Percentiles rank a stretch among this genome's conserved stretches.
These are phyloP conservation scores for Penicillium coprophilum DNA, from an alignment of 495 filamentous ascomycete genomes.

Conservation along the genomic window DNA sequence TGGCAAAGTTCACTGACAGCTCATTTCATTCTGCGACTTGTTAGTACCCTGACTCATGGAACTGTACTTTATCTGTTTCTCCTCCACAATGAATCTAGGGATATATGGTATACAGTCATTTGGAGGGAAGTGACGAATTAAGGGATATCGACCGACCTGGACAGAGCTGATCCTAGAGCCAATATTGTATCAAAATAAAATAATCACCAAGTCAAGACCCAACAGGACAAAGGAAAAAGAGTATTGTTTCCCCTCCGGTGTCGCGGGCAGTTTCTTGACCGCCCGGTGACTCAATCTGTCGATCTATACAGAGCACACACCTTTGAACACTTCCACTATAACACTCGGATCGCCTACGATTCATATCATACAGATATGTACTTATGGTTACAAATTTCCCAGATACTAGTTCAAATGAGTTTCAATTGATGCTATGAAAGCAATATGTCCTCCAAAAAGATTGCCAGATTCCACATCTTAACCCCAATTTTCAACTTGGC, in stretches of 20 bases:
- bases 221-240: neutral
- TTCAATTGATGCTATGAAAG: neutral
- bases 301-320: neutral
- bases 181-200: conserved; percentile 12
- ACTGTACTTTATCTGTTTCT: conserved; percentile 18
- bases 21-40: conserved; percentile 39
- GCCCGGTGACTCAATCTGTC: conserved; percentile 22
- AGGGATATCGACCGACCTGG: conserved; percentile 2
- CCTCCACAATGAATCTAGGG: conserved; percentile 24
- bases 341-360: neutral
- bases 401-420: neutral
- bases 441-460: neutral
- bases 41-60: conserved; percentile 17
- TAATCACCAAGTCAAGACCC: neutral
- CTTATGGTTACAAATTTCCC: neutral
- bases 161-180: conserved; percentile 12
- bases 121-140: neutral
- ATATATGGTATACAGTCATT: conserved; percentile 20
- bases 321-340: neutral
- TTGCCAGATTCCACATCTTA: neutral
- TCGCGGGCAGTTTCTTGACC: conserved; percentile 34
- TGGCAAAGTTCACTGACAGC: conserved; percentile 9
- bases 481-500: neutral
- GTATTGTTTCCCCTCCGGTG: conserved; percentile 36
- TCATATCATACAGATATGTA: neutral